Evolutionary conservation across 2,329 filamentous ascomycete species (phyloP).

Genomic region (Trichoderma cornu-damae): DNA sequence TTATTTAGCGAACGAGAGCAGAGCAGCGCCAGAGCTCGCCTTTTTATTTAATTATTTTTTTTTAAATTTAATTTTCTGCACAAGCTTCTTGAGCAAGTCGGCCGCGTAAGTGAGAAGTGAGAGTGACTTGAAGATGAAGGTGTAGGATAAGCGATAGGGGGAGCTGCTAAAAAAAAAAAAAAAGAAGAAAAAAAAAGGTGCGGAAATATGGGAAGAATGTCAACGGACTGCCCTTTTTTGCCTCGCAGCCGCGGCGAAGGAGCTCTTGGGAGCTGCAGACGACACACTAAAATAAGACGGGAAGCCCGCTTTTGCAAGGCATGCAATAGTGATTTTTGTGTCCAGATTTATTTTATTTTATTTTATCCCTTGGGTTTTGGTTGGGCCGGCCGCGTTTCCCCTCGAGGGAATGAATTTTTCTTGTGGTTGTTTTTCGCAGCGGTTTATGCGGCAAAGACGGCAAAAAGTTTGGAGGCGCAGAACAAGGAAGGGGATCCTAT

Average conservation of each 20-base stretch:
- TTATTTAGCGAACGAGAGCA: background rate
- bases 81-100: background rate
- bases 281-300: background rate
- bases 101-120: background rate
- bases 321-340: no score
- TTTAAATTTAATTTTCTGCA: no score
- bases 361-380: background rate
- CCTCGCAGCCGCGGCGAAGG: background rate
- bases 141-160: constrained; percentile 4
- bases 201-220: background rate
- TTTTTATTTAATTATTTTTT: no score
- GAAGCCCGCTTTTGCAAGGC: background rate
- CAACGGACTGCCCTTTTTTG: constrained; percentile 2
- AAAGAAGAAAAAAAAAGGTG: no score
- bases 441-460: background rate
- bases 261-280: background rate
- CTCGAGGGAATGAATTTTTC: no score
- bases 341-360: no score
- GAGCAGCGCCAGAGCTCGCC: background rate
- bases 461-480: background rate
- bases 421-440: no score
- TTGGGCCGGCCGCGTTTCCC: background rate
- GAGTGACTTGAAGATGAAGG: background rate
- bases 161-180: no score
- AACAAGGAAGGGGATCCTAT: background rate